Conservation (phyloP, 805 yeast genomes). For the Kluyveromyces nonfermentans region DNA sequence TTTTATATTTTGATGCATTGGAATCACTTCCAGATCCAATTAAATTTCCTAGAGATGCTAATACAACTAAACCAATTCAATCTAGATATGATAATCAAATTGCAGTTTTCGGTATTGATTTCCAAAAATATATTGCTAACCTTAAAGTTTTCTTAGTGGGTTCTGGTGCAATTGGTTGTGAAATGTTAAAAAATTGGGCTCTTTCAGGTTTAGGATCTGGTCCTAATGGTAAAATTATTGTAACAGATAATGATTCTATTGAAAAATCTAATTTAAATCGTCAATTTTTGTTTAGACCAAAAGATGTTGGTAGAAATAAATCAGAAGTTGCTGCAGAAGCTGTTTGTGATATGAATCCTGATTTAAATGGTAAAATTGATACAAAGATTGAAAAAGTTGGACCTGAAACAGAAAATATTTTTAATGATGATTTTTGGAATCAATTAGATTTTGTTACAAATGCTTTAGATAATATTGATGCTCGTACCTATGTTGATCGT, state of each 20-base stretch:
- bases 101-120: constrained; percentile 82
- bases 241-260: constrained; percentile 91
- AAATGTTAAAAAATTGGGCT: constrained; percentile 97
- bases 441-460: constrained; percentile 82
- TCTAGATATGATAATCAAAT: constrained; percentile 91
- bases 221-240: constrained; percentile 69
- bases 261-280: constrained; percentile 94
- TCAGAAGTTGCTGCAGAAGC: constrained; percentile 87
- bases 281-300: constrained; percentile 90
- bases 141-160: constrained; percentile 87
- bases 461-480: constrained; percentile 96
- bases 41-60: constrained; percentile 52
- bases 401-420: constrained; percentile 80
- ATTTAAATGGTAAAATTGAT: constrained; percentile 65
- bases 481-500: constrained; percentile 94
- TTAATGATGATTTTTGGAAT: constrained; percentile 80
- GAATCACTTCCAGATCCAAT: constrained; percentile 72
- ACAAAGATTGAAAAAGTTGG: constrained; percentile 84
- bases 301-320: constrained; percentile 86
- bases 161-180: constrained; percentile 98
- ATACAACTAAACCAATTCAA: constrained; percentile 62
- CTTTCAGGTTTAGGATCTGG: constrained; percentile 93
- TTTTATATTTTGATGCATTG: constrained; percentile 85
- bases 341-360: constrained; percentile 78
- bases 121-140: constrained; percentile 65